Evolutionary conservation across 495 filamentous ascomycete genomes (phyloP), one percentile per base, ranked within the genome.

Genomic region (Hypoxylon crocopeplum): DNA sequence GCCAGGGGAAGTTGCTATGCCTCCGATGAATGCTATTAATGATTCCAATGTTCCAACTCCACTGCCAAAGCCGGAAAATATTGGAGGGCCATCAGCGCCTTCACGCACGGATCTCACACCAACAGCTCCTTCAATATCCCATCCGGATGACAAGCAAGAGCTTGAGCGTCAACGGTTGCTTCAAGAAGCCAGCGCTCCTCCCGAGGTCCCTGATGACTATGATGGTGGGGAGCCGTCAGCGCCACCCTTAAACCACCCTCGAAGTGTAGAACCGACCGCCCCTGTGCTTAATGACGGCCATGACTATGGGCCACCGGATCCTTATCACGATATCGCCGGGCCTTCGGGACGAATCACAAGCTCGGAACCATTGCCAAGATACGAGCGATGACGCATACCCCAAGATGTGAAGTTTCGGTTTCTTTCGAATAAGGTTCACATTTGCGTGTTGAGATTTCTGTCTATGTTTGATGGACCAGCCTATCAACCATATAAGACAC

Each of bases 111-210:
- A 83, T 25, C 59, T 83, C 5, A 67, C 76, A 5, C 62, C 72
- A 19, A 60, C 49, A 32, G 38, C 3, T 3, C 19, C 71, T 59
- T 37, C 74, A 56, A 21, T 73, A 52, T 45, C 76, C 72, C 52
- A 59, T 15, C 73, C 72, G n/a, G 90, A 92, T 17, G 93, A 97
- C 67, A 97, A 97, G 69, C 86, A 88, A 63, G 93, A 96, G 64
- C 78, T 91, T 16, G 90, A 96, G 66, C 83, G 90, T 5, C 85
- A 81, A 40, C 80, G 90, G 50, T 72, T 97, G 3, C 75, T 93
- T 40, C 80, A 81, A 55, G 86, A 91, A 63, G 84, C 85, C 0
- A 93, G 88, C 66, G 83, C 88, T 2, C 92, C 92, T 7, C 69
- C 78, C 11, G 73, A 79, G 19, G 75, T 80, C 38, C 74, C 76